A percentile compares a stretch with the other conserved stretches of the same genome.
These are phyloP conservation scores for Corynascus novoguineensis DNA, from an alignment of 495 filamentous ascomycete species.

Conservation along the genomic window DNA sequence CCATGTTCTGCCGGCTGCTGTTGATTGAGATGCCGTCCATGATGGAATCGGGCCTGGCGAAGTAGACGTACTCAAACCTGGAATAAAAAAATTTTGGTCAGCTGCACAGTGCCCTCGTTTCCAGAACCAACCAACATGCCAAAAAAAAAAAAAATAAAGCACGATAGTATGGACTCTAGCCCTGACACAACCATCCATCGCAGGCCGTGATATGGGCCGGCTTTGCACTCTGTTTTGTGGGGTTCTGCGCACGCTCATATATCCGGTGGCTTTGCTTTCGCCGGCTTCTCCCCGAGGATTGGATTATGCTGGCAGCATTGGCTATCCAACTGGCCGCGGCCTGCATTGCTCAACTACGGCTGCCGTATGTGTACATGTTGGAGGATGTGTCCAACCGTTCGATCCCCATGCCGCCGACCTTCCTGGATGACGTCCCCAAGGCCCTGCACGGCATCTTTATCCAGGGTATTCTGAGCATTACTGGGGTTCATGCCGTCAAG, in stretches of 20 bases:
- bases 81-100: no score
- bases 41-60: constrained; percentile 81
- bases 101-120: no score
- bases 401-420: not conserved
- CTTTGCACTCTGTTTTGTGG: constrained; percentile 14
- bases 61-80: constrained; percentile 84
- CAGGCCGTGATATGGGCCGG: constrained; percentile 14
- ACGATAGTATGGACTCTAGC: no score
- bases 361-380: constrained; percentile 12
- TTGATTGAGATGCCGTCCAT: constrained; percentile 94
- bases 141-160: no score
- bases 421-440: not conserved
- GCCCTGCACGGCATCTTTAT: not conserved
- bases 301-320: constrained; percentile 9
- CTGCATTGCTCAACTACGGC: constrained; percentile 7
- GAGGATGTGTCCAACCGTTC: constrained; percentile 9
- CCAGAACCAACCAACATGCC: no score
- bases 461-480: constrained; percentile 4
- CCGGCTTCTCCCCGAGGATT: constrained; percentile 12
- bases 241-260: constrained; percentile 10
- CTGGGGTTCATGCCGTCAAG: constrained; percentile 27
- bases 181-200: not conserved
- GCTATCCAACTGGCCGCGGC: not conserved
- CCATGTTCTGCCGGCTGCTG: constrained; percentile 87
- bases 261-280: constrained; percentile 20